Conservation (phyloP, 768 basidiomycete species). For the Trametes maxima region DNA sequence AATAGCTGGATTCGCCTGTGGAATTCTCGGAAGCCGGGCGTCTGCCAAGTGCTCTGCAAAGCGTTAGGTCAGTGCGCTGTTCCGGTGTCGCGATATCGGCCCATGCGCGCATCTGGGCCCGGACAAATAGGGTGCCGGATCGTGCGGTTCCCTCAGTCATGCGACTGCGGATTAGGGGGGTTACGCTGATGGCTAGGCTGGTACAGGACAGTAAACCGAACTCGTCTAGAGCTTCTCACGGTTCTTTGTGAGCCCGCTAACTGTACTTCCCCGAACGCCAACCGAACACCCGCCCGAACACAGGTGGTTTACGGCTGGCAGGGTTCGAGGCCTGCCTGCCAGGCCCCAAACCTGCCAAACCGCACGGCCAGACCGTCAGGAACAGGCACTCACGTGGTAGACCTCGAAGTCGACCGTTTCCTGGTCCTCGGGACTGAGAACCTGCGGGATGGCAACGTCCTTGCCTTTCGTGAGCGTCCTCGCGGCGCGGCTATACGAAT, state of each 20-base stretch:
- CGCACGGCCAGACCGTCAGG: background rate
- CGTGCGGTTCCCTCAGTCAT: background rate
- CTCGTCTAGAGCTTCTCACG: constrained; percentile 14
- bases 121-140: constrained; percentile 5
- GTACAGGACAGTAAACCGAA: constrained; percentile 8
- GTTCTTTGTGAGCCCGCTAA: background rate
- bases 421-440: constrained; percentile 52
- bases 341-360: too few species aligned
- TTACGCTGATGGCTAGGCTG: background rate
- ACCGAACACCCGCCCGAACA: background rate
- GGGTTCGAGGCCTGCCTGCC: too few species aligned
- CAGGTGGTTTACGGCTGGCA: background rate
- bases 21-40: constrained; percentile 87
- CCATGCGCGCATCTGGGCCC: constrained; percentile 2
- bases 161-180: background rate
- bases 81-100: background rate
- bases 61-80: constrained; percentile 8
- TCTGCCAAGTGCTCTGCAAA: constrained; percentile 75
- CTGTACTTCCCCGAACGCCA: background rate
- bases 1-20: constrained; percentile 94
- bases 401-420: constrained; percentile 81
- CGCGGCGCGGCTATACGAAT: constrained; percentile 70
- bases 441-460: constrained; percentile 39
- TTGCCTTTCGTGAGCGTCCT: constrained; percentile 58
- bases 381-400: constrained; percentile 70